A percentile compares a stretch with the other conserved stretches of the same genome.
These are phyloP conservation scores for Globisporangium uncinulatum DNA, from an alignment of 352 stramenopile genomes.

Conservation along the genomic window DNA sequence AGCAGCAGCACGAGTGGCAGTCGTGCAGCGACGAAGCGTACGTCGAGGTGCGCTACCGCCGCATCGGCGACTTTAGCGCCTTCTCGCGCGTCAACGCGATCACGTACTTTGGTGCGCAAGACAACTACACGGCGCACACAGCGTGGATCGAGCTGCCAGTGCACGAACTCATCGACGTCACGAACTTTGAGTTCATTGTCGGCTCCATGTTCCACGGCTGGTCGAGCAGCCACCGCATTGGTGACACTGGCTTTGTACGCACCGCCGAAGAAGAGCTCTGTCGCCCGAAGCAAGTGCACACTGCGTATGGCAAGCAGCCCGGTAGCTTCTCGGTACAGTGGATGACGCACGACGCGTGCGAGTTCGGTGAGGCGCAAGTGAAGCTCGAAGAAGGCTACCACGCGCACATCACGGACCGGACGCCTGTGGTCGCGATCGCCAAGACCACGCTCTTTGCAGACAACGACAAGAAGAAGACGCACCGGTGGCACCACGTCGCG, in stretches of 20 bases:
- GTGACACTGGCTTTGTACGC: conserved; percentile 39
- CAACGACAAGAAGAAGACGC: conserved; percentile 43
- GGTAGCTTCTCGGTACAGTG: conserved; percentile 73
- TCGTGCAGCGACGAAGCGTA: conserved; percentile 59
- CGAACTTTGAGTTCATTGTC: conserved; percentile 63
- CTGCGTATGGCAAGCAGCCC: conserved; percentile 51
- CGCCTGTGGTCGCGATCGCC: conserved; percentile 31
- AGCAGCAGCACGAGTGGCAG: conserved; percentile 30
- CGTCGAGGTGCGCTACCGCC: conserved; percentile 52
- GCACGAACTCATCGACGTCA: neutral
- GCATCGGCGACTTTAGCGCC: conserved; percentile 23
- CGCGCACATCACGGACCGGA: conserved; percentile 31
- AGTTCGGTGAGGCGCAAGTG: conserved; percentile 33
- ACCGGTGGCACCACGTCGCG: conserved; percentile 67
- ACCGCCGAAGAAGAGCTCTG: conserved; percentile 41
- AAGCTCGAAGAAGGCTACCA: conserved; percentile 58
- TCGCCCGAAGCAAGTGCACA: conserved; percentile 78
- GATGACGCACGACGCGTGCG: conserved; percentile 64
- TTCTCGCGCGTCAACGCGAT: conserved; percentile 45
- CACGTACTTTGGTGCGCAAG: conserved; percentile 40
- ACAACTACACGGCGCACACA: conserved; percentile 62
- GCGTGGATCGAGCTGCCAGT: conserved; percentile 46
- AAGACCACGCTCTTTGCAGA: conserved; percentile 69
- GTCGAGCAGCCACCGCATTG: conserved; percentile 60
- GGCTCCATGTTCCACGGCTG: conserved; percentile 76